phyloP scores from a whole-genome alignment of 768 basidiomycete genomes.

The Leccinum rimulosum region DNA sequence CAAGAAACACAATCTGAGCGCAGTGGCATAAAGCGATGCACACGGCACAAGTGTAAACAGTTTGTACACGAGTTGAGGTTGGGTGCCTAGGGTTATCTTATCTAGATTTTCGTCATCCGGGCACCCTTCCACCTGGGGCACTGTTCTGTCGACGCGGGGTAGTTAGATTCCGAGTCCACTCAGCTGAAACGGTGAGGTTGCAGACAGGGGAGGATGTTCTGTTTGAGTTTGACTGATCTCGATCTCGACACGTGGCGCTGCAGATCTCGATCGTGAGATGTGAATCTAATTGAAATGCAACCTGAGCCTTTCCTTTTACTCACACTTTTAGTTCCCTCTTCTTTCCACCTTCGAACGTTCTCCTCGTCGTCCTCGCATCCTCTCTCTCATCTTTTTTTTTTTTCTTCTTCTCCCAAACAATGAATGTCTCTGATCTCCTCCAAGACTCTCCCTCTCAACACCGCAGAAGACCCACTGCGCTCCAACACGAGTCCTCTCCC shows the following conservation, averaged over 20 bases:
- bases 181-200: not conserved
- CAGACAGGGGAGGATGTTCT: not conserved
- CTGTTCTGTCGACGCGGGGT: not conserved
- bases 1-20: not conserved
- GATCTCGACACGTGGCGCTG: conserved; percentile 29
- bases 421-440: conserved; percentile 70
- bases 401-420: conserved; percentile 30
- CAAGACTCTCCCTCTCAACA: conserved; percentile 70
- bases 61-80: not conserved
- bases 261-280: conserved; percentile 34
- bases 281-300: conserved; percentile 35
- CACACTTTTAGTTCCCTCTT: conserved; percentile 27
- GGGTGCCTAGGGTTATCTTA: not conserved
- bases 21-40: not conserved
- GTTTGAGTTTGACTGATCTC: conserved; percentile 20
- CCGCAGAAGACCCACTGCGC: conserved; percentile 29
- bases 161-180: no score
- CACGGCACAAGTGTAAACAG: not conserved
- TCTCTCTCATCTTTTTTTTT: not conserved
- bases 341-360: conserved; percentile 20
- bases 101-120: not conserved
- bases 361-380: conserved; percentile 8
- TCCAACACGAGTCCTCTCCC: conserved; percentile 24
- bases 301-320: conserved; percentile 32
- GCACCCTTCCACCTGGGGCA: not conserved